Conservation (phyloP, 768 basidiomycete genomes). For the Xerocomus potaroensis region DNA sequence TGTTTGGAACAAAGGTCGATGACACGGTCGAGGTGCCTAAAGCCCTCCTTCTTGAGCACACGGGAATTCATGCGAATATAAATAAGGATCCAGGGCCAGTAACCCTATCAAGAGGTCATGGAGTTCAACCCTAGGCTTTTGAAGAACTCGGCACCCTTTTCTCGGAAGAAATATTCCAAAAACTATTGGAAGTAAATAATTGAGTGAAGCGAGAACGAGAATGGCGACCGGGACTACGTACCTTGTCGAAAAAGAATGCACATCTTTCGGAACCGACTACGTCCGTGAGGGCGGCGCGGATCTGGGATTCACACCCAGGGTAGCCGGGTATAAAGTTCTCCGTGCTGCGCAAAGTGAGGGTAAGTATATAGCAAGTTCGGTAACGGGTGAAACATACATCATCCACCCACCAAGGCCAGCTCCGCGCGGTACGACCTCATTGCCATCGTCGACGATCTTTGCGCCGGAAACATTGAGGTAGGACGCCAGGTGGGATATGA, state of each 20-base stretch:
- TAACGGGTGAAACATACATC: slow-evolving; percentile 51
- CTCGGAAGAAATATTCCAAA: slow-evolving; percentile 79
- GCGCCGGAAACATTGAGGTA: slow-evolving; percentile 55
- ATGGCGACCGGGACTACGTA: slow-evolving; percentile 24
- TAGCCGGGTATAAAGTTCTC: slow-evolving; percentile 78
- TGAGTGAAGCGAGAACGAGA: not conserved
- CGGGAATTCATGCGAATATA: slow-evolving; percentile 79
- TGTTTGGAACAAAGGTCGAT: slow-evolving; percentile 70
- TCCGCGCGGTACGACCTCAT: slow-evolving; percentile 60
- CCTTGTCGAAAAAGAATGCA: slow-evolving; percentile 83
- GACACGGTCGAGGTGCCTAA: slow-evolving; percentile 81
- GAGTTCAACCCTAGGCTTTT: slow-evolving; percentile 76
- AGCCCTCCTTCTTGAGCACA: slow-evolving; percentile 67
- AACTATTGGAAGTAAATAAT: slow-evolving; percentile 42
- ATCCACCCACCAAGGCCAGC: slow-evolving; percentile 85
- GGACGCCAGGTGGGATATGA: slow-evolving; percentile 26
- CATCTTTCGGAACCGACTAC: slow-evolving; percentile 65
- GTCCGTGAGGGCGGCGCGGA: slow-evolving; percentile 63
- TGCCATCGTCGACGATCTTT: slow-evolving; percentile 54
- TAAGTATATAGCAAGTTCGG: slow-evolving; percentile 5
- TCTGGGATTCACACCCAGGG: slow-evolving; percentile 78
- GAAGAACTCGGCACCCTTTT: slow-evolving; percentile 72
- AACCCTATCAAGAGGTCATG: too few species aligned
- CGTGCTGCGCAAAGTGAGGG: slow-evolving; percentile 52
- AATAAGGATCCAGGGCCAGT: too few species aligned